Percentiles rank a stretch among this genome's conserved stretches.
Evolutionary conservation across 2,329 filamentous ascomycete genomes (phyloP).

Genomic region (Gyromitra esculenta): DNA sequence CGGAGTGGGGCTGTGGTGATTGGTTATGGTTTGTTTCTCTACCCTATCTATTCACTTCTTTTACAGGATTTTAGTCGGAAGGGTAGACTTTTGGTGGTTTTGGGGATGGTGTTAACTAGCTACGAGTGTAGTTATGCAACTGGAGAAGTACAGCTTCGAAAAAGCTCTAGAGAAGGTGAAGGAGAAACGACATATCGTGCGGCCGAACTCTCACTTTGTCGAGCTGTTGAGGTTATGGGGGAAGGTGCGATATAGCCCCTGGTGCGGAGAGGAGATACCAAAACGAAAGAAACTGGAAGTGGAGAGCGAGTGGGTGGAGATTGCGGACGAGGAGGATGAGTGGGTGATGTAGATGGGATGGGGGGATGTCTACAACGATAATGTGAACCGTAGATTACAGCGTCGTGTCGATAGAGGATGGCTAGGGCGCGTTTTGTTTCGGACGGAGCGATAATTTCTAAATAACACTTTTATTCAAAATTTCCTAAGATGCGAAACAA

Average conservation of each 20-base stretch:
- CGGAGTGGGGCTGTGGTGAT: conserved; percentile 45
- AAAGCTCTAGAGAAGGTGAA: conserved; percentile 24
- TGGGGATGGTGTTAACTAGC: neutral
- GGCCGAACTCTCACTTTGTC: conserved; percentile 38
- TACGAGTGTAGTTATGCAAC: conserved; percentile 36
- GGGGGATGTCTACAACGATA: too few species aligned
- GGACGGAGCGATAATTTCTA: conserved; percentile 1
- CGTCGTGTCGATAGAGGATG: neutral
- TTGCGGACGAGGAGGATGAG: conserved; percentile 20
- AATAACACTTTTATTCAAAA: conserved; percentile 7
- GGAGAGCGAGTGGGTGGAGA: conserved; percentile 29
- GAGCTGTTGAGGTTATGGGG: conserved; percentile 37
- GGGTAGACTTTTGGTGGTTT: neutral
- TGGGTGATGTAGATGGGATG: conserved; percentile 25
- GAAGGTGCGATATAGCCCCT: conserved; percentile 28
- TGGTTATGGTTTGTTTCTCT: conserved; percentile 36
- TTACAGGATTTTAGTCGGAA: neutral
- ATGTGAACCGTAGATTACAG: neutral
- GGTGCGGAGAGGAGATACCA: conserved; percentile 34
- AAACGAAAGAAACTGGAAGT: conserved; percentile 14
- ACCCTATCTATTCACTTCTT: neutral
- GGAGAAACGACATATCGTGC: conserved; percentile 22
- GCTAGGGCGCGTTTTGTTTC: neutral
- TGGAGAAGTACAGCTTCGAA: conserved; percentile 8
- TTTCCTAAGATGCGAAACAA: neutral